Conservation (phyloP, 1,284 basidiomycete genomes). For the Anthracocystis setariae region DNA sequence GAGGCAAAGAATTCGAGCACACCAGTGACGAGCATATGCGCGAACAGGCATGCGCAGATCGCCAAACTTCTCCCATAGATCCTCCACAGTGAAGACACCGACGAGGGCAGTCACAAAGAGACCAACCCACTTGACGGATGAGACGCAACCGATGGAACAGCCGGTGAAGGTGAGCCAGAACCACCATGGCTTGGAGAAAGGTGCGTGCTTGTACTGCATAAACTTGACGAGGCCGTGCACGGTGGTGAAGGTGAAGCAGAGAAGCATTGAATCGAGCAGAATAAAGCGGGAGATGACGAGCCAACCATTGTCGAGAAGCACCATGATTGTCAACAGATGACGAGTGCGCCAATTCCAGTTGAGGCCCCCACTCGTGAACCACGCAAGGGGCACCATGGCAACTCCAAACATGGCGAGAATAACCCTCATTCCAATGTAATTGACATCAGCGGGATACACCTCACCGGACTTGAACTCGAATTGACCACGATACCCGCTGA, state of each 20-base stretch:
- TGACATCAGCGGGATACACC: conserved; percentile 83
- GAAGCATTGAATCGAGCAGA: conserved; percentile 94
- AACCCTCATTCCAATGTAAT: conserved; percentile 93
- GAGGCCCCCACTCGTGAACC: conserved; percentile 95
- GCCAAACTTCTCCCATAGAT: conserved; percentile 98
- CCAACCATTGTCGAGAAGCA: conserved; percentile 90
- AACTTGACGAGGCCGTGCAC: conserved; percentile 95
- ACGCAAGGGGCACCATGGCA: conserved; percentile 91
- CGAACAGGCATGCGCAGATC: conserved; percentile 88
- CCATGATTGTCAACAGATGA: conserved; percentile 93
- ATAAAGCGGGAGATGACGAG: conserved; percentile 96
- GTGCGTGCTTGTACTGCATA: conserved; percentile 85
- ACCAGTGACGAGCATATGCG: conserved; percentile 91
- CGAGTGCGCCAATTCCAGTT: conserved; percentile 89
- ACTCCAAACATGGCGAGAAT: conserved; percentile 94
- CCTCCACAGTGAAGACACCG: conserved; percentile 94
- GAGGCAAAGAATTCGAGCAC: conserved; percentile 83
- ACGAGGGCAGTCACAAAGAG: conserved; percentile 93
- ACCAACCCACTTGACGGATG: conserved; percentile 95
- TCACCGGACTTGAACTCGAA: conserved; percentile 96
- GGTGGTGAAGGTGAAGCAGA: conserved; percentile 97
- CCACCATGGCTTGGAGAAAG: conserved; percentile 97
- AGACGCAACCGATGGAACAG: conserved; percentile 92
- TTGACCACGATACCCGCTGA: conserved; percentile 88
- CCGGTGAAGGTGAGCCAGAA: conserved; percentile 91